Conservation (phyloP, 2,329 filamentous ascomycete species). For the Trichoderma sp. region DNA sequence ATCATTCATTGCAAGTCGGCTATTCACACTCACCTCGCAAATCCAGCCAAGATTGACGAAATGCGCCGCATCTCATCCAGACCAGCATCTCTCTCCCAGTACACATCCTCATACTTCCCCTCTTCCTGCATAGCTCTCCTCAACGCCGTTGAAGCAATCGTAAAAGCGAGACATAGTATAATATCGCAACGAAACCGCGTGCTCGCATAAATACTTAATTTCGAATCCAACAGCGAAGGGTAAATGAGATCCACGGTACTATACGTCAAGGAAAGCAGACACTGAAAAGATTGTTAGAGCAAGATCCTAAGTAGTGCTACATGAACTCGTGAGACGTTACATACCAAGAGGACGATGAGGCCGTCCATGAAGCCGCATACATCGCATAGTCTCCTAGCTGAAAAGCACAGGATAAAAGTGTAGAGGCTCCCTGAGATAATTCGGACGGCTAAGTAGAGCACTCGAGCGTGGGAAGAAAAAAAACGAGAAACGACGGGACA, state of each 20-base stretch:
- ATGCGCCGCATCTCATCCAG: not conserved
- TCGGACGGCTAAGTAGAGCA: not conserved
- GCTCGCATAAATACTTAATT: not conserved
- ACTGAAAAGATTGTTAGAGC: not conserved
- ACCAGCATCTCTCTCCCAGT: not conserved
- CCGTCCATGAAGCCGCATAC: not conserved
- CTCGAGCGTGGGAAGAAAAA: not conserved
- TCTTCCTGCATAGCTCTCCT: not conserved
- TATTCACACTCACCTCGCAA: not conserved
- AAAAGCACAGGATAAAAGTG: not conserved
- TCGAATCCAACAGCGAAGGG: not conserved
- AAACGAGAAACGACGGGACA: not conserved
- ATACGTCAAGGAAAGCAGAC: not conserved
- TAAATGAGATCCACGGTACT: not conserved
- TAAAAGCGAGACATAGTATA: not conserved
- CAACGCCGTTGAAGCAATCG: not conserved
- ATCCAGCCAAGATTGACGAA: not conserved
- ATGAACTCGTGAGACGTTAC: not conserved
- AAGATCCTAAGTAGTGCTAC: fast-evolving
- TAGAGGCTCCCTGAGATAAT: not conserved
- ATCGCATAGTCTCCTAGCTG: not conserved
- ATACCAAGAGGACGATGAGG: not conserved
- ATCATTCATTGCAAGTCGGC: too few species aligned
- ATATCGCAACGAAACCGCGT: not conserved
- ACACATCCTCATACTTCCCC: not conserved